A percentile compares a stretch with the other conserved stretches of the same genome.
Evolutionary conservation across 169 alveolate genomes (phyloP).

Genomic region (Plasmodium berghei): DNA sequence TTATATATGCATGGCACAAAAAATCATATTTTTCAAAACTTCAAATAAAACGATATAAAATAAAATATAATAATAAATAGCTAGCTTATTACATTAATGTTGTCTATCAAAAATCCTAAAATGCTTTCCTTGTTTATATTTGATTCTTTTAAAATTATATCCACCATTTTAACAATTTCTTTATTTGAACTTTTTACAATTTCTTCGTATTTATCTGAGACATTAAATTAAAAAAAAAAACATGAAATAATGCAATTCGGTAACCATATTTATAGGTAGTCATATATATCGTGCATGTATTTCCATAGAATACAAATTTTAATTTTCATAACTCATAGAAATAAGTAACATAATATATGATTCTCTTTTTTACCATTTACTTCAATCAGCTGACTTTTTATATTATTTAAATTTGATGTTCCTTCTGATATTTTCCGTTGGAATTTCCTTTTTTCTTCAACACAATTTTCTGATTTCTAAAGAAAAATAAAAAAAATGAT

Average conservation of each 20-base stretch:
- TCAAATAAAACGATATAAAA: not conserved
- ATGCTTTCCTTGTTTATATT: conserved; percentile 59
- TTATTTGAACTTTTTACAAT: conserved; percentile 72
- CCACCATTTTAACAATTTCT: conserved; percentile 67
- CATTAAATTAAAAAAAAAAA: not conserved
- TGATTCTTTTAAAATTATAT: conserved; percentile 35
- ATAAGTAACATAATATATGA: not conserved
- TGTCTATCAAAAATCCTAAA: conserved; percentile 65
- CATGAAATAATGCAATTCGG: not conserved
- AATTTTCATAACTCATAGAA: too few relatives aligned
- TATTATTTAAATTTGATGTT: conserved; percentile 53
- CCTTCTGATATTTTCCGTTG: conserved; percentile 73
- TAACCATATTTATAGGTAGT: not conserved
- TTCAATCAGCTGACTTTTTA: conserved; percentile 72
- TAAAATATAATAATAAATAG: too few relatives aligned
- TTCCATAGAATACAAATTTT: not conserved
- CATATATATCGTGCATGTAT: not conserved
- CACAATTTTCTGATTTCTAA: conserved; percentile 57
- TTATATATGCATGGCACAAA: not conserved
- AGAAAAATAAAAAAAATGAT: not conserved
- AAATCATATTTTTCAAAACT: not conserved
- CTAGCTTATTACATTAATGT: conserved; percentile 39
- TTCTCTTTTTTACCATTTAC: conserved; percentile 38
- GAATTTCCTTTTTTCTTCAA: conserved; percentile 59
- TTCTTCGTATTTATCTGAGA: conserved; percentile 67